Percentiles rank a stretch among this genome's conserved stretches.
Evolutionary conservation across 1,139 yeast genomes (phyloP).

Genomic region (Zygoascus hellenicus): DNA sequence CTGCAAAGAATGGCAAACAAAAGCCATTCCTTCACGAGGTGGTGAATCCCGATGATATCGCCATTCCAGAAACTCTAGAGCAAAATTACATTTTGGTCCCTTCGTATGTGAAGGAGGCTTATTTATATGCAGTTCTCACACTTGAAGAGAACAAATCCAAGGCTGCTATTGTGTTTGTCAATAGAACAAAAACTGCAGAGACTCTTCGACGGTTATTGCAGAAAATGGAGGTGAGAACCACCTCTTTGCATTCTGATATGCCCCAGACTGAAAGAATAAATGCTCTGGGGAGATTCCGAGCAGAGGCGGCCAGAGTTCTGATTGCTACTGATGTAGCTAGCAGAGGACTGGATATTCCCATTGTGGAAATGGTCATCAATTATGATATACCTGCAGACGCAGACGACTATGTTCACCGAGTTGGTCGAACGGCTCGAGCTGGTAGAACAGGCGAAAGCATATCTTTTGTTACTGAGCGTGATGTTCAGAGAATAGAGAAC

Average conservation of each 20-base stretch:
- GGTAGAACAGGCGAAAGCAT: constrained; percentile 71
- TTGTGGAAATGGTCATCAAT: constrained; percentile 81
- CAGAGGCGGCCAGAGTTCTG: constrained; percentile 86
- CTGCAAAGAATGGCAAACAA: constrained; percentile 53
- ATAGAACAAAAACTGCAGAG: constrained; percentile 87
- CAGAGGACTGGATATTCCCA: constrained; percentile 95
- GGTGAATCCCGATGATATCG: constrained; percentile 57
- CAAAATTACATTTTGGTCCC: constrained; percentile 59
- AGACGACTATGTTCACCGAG: constrained; percentile 93
- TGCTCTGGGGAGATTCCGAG: constrained; percentile 86
- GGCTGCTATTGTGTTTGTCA: constrained; percentile 82
- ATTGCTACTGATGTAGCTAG: constrained; percentile 96
- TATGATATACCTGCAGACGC: constrained; percentile 95
- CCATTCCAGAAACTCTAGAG: constrained; percentile 69
- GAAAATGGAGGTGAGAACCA: constrained; percentile 68
- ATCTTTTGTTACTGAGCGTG: constrained; percentile 78
- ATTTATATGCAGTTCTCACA: constrained; percentile 61
- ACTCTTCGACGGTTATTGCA: constrained; percentile 69
- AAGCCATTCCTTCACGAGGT: constrained; percentile 77
- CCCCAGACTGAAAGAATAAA: constrained; percentile 88
- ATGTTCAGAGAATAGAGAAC: constrained; percentile 71
- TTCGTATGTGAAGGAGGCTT: constrained; percentile 85
- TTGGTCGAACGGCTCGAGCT: constrained; percentile 99
- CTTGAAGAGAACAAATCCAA: constrained; percentile 57
- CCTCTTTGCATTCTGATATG: constrained; percentile 92